Evolutionary conservation across 305 asterid species (phyloP).

Genomic region (Solanum hybrid): DNA sequence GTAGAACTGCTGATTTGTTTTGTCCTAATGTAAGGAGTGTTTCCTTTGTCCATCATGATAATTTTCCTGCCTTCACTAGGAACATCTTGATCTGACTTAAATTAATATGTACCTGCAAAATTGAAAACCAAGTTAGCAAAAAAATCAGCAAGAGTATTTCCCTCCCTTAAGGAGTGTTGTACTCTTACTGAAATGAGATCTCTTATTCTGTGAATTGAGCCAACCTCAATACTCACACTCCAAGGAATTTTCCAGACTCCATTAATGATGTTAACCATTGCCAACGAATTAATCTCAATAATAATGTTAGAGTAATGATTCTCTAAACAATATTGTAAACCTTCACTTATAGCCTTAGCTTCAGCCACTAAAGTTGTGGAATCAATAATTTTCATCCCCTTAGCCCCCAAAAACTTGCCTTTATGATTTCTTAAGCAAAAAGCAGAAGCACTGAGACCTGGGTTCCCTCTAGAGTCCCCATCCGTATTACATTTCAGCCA

Average conservation of each 20-base stretch:
- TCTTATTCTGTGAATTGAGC: too few relatives aligned
- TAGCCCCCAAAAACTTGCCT: not conserved
- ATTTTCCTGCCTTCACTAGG: not conserved
- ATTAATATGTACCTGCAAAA: not conserved
- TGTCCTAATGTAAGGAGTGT: not conserved
- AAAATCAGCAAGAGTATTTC: not conserved
- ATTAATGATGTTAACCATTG: not conserved
- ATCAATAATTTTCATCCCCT: not conserved
- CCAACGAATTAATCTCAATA: too few relatives aligned
- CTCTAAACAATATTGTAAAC: too few relatives aligned
- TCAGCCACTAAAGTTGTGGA: not conserved
- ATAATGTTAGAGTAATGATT: too few relatives aligned
- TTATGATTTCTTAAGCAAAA: not conserved
- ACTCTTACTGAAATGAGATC: not conserved
- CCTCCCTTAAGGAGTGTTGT: not conserved
- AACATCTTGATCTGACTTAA: not conserved
- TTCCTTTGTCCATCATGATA: not conserved
- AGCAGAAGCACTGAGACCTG: not conserved
- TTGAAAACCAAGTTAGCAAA: not conserved
- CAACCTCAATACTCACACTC: not conserved
- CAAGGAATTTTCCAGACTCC: too few relatives aligned
- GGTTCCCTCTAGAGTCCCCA: not conserved
- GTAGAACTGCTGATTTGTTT: not conserved
- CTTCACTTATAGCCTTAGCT: not conserved
- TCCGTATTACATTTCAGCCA: not conserved